These are phyloP conservation scores for Davidsoniella neocaledoniae DNA, from an alignment of 2,329 filamentous ascomycete species.

Conservation along the genomic window DNA sequence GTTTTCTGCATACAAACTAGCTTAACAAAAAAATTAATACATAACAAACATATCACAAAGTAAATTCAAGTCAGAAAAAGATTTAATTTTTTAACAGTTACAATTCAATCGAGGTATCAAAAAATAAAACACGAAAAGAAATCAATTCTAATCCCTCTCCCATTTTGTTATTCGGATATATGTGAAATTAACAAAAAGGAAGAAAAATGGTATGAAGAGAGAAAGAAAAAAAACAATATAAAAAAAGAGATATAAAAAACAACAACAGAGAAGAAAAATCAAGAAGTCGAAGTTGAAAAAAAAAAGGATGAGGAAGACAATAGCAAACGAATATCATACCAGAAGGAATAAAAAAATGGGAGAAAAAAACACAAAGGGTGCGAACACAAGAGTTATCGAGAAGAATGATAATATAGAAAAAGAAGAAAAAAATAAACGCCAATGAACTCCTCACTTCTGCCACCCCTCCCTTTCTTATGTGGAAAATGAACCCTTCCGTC, in stretches of 20 bases:
- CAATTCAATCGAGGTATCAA: neutral
- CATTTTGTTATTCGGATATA: no score
- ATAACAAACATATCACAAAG: no score
- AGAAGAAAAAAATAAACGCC: no score
- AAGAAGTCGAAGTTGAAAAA: neutral
- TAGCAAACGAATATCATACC: constrained; percentile 2
- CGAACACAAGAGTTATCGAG: no score
- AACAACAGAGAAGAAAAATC: constrained; percentile 1
- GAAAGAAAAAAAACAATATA: neutral
- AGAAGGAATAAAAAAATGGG: neutral
- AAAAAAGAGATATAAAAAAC: constrained; percentile 4
- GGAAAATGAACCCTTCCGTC: no score
- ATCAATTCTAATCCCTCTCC: neutral
- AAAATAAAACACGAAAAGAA: neutral
- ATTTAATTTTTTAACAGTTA: no score
- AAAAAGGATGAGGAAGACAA: neutral
- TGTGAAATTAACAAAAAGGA: neutral
- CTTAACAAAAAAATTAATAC: no score
- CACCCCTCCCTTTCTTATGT: no score
- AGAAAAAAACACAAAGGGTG: neutral
- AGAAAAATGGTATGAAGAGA: neutral
- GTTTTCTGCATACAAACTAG: no score
- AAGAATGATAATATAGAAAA: no score
- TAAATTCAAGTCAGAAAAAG: no score
- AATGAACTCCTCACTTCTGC: no score